phyloP scores from a whole-genome alignment of 2,329 filamentous ascomycete species.

The Beauveria australis region DNA sequence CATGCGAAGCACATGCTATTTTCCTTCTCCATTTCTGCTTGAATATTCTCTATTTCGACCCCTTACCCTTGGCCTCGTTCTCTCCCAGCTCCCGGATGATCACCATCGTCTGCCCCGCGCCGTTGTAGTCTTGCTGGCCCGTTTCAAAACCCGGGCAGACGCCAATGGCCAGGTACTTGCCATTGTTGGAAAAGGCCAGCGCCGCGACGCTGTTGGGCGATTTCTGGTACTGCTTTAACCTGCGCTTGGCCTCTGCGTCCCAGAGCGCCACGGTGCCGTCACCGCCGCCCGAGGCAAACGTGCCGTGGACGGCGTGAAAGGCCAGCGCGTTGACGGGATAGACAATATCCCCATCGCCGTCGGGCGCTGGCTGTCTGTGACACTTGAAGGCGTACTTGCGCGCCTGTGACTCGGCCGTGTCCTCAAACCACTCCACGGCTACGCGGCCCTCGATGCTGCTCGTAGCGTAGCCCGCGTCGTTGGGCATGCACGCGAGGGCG shows the following conservation, averaged over 20 bases:
- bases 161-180: slow-evolving; percentile 69
- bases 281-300: slow-evolving; percentile 82
- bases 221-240: slow-evolving; percentile 83
- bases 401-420: slow-evolving; percentile 74
- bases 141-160: slow-evolving; percentile 84
- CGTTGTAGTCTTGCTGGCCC: slow-evolving; percentile 69
- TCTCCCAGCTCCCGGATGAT: slow-evolving; percentile 78
- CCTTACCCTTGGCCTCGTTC: slow-evolving; percentile 81
- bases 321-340: slow-evolving; percentile 86
- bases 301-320: slow-evolving; percentile 76
- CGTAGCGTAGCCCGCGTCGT: slow-evolving; percentile 87
- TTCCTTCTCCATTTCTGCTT: not conserved
- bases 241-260: slow-evolving; percentile 84
- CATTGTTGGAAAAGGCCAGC: slow-evolving; percentile 68
- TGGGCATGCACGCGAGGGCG: slow-evolving; percentile 91
- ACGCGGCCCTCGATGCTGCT: slow-evolving; percentile 91
- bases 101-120: slow-evolving; percentile 66
- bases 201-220: slow-evolving; percentile 72
- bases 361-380: slow-evolving; percentile 66
- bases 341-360: slow-evolving; percentile 66
- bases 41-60: slow-evolving; percentile 46
- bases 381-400: slow-evolving; percentile 99
- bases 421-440: slow-evolving; percentile 96
- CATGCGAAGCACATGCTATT: not conserved
- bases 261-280: slow-evolving; percentile 89